These are phyloP conservation scores for Phialophora tarda DNA, from an alignment of 2,329 filamentous ascomycete species.

Conservation along the genomic window DNA sequence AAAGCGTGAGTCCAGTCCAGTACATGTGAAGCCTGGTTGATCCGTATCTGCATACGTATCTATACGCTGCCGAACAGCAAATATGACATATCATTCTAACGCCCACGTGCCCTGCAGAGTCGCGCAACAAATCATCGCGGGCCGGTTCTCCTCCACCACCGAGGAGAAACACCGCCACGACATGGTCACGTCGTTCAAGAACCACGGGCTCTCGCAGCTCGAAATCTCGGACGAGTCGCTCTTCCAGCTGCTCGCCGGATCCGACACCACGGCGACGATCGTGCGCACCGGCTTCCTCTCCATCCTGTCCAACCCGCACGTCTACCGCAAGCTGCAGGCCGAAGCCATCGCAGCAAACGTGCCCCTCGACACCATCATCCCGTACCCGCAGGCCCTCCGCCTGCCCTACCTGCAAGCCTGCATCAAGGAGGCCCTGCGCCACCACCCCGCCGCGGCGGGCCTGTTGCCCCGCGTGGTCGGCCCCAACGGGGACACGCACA, in stretches of 20 bases:
- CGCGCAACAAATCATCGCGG: slow-evolving; percentile 22
- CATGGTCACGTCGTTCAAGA: slow-evolving; percentile 27
- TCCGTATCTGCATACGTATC: background rate
- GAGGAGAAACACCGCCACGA: slow-evolving; percentile 22
- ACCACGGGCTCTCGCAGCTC: slow-evolving; percentile 29
- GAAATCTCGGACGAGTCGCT: slow-evolving; percentile 33
- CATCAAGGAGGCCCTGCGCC: slow-evolving; percentile 47
- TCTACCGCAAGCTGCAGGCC: slow-evolving; percentile 28
- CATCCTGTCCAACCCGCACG: slow-evolving; percentile 30
- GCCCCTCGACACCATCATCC: slow-evolving; percentile 27
- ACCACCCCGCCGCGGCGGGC: slow-evolving; percentile 36
- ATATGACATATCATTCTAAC: background rate
- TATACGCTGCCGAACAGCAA: background rate
- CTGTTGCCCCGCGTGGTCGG: slow-evolving; percentile 39
- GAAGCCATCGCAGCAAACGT: slow-evolving; percentile 33
- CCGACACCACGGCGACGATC: slow-evolving; percentile 34
- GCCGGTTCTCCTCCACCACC: slow-evolving; percentile 13
- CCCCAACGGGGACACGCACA: slow-evolving; percentile 25
- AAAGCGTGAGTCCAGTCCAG: slow-evolving; percentile 23
- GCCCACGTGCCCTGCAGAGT: slow-evolving; percentile 2
- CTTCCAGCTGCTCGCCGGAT: slow-evolving; percentile 32
- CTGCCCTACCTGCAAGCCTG: slow-evolving; percentile 40
- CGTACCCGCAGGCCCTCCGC: slow-evolving; percentile 29
- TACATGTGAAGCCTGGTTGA: slow-evolving; percentile 10
- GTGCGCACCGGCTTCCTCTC: slow-evolving; percentile 31